These are phyloP conservation scores for Echria macrotheca DNA, from an alignment of 495 filamentous ascomycete species.

Conservation along the genomic window DNA sequence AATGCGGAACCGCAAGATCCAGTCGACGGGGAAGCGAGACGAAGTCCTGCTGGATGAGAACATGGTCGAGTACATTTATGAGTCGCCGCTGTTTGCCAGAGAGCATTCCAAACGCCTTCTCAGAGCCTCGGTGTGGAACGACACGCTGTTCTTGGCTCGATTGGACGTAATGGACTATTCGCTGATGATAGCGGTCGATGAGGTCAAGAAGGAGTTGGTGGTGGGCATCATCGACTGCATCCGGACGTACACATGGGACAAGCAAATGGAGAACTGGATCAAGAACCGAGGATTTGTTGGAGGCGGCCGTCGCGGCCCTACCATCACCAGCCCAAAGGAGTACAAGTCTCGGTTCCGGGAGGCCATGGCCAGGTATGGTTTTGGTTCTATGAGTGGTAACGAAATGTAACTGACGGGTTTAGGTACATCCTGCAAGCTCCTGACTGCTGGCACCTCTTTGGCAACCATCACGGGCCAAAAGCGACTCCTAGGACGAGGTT, in stretches of 20 bases:
- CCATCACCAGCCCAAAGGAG: slow-evolving; percentile 94
- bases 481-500: slow-evolving; percentile 26
- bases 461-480: slow-evolving; percentile 13
- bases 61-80: slow-evolving; percentile 99
- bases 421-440: slow-evolving; percentile 49
- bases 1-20: slow-evolving; percentile 95
- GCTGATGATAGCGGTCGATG: slow-evolving; percentile 96
- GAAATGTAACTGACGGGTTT: neutral
- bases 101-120: slow-evolving; percentile 90
- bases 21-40: slow-evolving; percentile 89
- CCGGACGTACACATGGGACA: slow-evolving; percentile 98
- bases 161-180: slow-evolving; percentile 99
- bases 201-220: slow-evolving; percentile 78
- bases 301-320: slow-evolving; percentile 81
- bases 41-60: slow-evolving; percentile 98
- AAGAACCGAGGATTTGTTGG: slow-evolving; percentile 88
- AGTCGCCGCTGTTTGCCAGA: slow-evolving; percentile 86
- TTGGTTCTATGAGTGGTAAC: slow-evolving; percentile 31
- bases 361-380: slow-evolving; percentile 90
- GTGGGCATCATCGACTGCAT: slow-evolving; percentile 99
- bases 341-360: slow-evolving; percentile 95
- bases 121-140: slow-evolving; percentile 87
- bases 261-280: slow-evolving; percentile 98
- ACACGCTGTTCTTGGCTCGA: slow-evolving; percentile 85
- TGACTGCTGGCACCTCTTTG: slow-evolving; percentile 46